phyloP scores from a whole-genome alignment of 129 eudicot species.

The Ambrosia trifida region DNA sequence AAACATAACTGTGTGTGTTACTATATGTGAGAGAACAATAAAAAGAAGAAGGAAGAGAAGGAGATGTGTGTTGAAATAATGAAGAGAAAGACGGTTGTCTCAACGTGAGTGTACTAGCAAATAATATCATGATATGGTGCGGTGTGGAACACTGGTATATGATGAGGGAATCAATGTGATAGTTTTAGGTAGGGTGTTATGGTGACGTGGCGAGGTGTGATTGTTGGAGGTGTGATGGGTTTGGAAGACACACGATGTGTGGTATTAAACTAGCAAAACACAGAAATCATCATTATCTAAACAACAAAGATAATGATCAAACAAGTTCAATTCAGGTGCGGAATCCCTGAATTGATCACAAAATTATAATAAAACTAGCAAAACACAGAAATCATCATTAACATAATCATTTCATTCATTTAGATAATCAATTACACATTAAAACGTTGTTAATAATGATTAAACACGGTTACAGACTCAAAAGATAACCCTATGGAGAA shows the following conservation, averaged over 20 bases:
- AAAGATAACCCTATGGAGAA: too few relatives aligned
- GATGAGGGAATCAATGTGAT: too few relatives aligned
- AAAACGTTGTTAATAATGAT: too few relatives aligned
- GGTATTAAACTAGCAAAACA: constrained; percentile 25
- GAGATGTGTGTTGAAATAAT: constrained; percentile 27
- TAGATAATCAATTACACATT: too few relatives aligned
- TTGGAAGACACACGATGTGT: constrained; percentile 25
- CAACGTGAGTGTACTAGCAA: constrained; percentile 27
- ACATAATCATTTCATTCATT: too few relatives aligned
- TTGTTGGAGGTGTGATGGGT: constrained; percentile 20
- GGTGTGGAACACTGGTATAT: constrained; percentile 23
- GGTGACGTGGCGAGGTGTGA: constrained; percentile 21
- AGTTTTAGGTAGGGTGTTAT: not conserved
- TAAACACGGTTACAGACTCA: too few relatives aligned
- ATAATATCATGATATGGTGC: constrained; percentile 18
- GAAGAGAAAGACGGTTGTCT: constrained; percentile 39
- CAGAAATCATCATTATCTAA: too few relatives aligned
- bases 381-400: too few relatives aligned
- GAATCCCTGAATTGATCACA: too few relatives aligned
- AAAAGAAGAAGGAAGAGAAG: not conserved
- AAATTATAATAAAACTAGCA: too few relatives aligned
- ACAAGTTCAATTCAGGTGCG: too few relatives aligned
- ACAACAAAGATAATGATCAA: too few relatives aligned
- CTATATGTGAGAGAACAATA: constrained; percentile 20
- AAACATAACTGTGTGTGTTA: not conserved